Base-by-base conservation (phyloP, 2,329 filamentous ascomycete genomes). In the Curvularia sp. region DNA sequence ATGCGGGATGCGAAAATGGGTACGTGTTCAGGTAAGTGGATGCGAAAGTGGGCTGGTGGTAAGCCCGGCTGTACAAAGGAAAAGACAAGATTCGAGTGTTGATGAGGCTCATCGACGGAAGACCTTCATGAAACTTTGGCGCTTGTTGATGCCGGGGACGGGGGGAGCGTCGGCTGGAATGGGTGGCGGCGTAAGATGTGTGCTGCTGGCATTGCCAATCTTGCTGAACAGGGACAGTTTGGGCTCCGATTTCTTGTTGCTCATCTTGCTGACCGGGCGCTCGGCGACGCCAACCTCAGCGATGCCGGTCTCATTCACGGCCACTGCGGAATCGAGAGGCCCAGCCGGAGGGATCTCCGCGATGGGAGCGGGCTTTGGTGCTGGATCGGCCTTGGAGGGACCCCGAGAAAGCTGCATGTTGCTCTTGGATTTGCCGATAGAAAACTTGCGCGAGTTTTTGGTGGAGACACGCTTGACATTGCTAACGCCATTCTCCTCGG, bases 111-210 rank as follows among this genome's bases (percentile, higher is more conserved):
- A 69, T 59, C 74, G 70, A 53, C 75, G 76, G 64, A 82, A 82
- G 31, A 81, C 78, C 22, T 73, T 71, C 55, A 81, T 64, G 57
- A 83, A 78, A 59, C 80, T 82, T 71, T 82, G 82, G 57, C 80
- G 74, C 71, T 82, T 82, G 52, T 75, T 73, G 44, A 81, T 70
- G 56, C 73, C 77, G n/a, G 74, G 68, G n/a, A 65, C 66, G 12
- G 68, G 57, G 24, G 61, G 61, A 20, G 47, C 63, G 58, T 76
- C 68, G 57, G 73, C 60, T 38, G 74, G 73, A 31, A 74, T 69
- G 6, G 74, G 70, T 18, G 75, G 75, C 26, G 74, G 70, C 7
- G 54, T 44, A 8, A 61, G 56, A 15, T 62, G 53, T 7, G 62
- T 51, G 38, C 9, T 22, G 43, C 61, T 69, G 10, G 62, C 59